Evolutionary conservation across 495 filamentous ascomycete species (phyloP).

Genomic region (Clohesyomyces aquaticus): DNA sequence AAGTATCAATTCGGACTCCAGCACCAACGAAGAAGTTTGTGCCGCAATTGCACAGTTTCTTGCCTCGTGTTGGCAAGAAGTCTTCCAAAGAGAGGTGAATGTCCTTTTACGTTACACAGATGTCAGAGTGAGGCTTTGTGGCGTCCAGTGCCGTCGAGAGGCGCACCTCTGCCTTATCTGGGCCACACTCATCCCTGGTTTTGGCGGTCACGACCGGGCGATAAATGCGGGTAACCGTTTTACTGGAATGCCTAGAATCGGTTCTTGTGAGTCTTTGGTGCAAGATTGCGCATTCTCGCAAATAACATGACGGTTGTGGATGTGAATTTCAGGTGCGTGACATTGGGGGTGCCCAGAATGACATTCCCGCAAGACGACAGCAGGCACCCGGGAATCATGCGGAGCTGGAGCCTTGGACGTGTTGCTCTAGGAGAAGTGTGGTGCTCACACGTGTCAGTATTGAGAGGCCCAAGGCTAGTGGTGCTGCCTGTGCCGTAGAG

Average conservation of each 20-base stretch:
- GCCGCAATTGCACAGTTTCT: slow-evolving; percentile 2
- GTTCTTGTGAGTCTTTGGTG: not conserved
- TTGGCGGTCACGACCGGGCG: not conserved
- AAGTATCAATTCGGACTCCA: too few species aligned
- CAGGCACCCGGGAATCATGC: not conserved
- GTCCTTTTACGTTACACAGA: slow-evolving; percentile 1
- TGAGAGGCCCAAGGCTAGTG: too few species aligned
- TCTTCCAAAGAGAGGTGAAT: not conserved
- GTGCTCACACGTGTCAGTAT: too few species aligned
- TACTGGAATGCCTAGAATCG: not conserved
- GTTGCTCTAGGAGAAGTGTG: too few species aligned
- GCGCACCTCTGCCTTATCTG: not conserved
- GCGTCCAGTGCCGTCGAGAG: not conserved
- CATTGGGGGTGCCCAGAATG: slow-evolving; percentile 5
- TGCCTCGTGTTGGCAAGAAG: not conserved
- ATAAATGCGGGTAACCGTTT: not conserved
- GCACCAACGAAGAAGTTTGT: too few species aligned
- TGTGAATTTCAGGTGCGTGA: not conserved
- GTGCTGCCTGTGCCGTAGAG: too few species aligned
- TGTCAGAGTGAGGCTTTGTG: not conserved
- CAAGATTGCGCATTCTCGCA: not conserved
- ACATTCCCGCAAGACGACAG: slow-evolving; percentile 9
- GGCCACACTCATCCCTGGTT: not conserved
- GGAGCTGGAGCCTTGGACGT: not conserved
- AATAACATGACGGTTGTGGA: not conserved